Conservation (phyloP, 2,329 filamentous ascomycete species). For the Elsinoe batatas region DNA sequence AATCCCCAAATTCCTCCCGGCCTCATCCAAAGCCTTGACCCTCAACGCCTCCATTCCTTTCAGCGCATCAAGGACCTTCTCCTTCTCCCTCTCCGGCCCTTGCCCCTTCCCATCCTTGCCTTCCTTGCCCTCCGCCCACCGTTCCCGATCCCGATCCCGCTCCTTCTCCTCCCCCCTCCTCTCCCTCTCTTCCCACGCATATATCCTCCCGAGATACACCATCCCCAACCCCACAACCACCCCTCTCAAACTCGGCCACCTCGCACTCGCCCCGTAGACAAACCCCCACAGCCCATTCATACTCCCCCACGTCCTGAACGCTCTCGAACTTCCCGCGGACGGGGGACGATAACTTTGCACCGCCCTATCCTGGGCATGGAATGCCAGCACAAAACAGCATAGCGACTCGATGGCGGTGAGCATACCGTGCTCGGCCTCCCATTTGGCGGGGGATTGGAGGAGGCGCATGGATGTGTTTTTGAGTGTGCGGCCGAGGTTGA, state of each 20-base stretch:
- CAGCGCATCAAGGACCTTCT: background rate
- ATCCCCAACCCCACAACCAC: background rate
- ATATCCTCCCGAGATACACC: slow-evolving; percentile 3
- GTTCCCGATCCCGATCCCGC: background rate
- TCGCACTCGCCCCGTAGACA: background rate
- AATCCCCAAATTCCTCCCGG: background rate
- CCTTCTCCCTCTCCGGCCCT: background rate
- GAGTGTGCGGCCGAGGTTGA: background rate
- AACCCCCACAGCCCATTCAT: slow-evolving; percentile 8
- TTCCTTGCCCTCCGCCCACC: background rate
- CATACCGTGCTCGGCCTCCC: background rate
- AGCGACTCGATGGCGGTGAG: slow-evolving; percentile 11
- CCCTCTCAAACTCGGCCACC: background rate
- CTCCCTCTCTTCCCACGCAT: background rate
- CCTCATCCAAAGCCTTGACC: background rate
- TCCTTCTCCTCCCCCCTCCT: background rate
- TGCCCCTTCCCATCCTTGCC: background rate
- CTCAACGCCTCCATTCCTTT: background rate
- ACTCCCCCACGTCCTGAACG: slow-evolving; percentile 1
- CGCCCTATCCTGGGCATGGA: background rate
- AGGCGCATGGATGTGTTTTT: slow-evolving; percentile 3
- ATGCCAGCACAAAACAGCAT: slow-evolving; percentile 5
- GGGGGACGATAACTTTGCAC: background rate
- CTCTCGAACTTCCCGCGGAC: background rate
- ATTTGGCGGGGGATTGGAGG: background rate